Evolutionary conservation across 345 rosid species (phyloP), one percentile per base, ranked within the genome.

Genomic region (Passiflora organensis): DNA sequence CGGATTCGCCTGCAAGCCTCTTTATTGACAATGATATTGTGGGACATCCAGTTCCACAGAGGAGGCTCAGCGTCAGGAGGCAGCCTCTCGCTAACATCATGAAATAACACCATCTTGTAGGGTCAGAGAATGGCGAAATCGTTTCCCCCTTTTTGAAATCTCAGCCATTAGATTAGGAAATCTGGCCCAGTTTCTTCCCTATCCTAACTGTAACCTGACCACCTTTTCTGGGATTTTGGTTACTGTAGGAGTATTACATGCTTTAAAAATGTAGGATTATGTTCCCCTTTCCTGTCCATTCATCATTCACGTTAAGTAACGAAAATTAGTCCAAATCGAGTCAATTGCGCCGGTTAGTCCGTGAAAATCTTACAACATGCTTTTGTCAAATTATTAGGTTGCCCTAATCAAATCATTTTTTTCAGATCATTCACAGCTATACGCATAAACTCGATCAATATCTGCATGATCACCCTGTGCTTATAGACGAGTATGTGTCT

Each of bases 321-420:
- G n/a, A 37, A n/a, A 21, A 37, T 25, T 13, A 44, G 15, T 37
- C 4, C 8, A 13, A 18, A 24, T 5, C 13, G 71, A 73, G 65
- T 61, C 68, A 62, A 62, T 74, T 55, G 41, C 72, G 69, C 64
- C 61, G 37, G 36, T 9, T 6, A 34, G 64, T 16, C 53, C 64
- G 64, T 64, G 60, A 39, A 39, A n/a, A n/a, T n/a, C 34, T 8
- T 8, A 28, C 8, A 28, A 28, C 34, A 8, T 28, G 3, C 8
- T 28, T 28, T 32, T 22, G 36, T 53, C 53, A 65, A 71, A 51
- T 47, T 12, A 13, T 65, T 17, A 44, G 19, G 17, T 19, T 21
- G 1, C n/a, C 8, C 34, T 28, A 8, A 28, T 8, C 34, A 8
- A 28, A 28, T 28, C 34, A n/a, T n/a, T n/a, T n/a, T n/a, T 28